Conservation (phyloP, 2,329 filamentous ascomycete species). For the Exophiala xenobiotica region DNA sequence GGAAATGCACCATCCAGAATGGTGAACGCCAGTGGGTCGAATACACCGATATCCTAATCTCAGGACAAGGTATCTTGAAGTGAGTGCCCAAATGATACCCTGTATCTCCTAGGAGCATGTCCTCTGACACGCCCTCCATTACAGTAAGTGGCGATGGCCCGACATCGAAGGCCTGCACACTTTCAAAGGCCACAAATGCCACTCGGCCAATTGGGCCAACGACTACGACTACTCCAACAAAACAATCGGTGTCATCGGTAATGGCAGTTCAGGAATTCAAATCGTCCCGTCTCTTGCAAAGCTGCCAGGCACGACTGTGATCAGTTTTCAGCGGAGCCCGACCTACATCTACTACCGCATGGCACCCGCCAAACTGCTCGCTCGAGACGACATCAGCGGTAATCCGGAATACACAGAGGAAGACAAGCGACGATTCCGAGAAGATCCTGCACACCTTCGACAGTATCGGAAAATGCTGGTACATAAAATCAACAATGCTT, state of each 20-base stretch:
- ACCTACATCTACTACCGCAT: constrained; percentile 41
- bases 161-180: constrained; percentile 38
- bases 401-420: constrained; percentile 33
- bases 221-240: constrained; percentile 50
- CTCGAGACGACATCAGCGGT: background rate
- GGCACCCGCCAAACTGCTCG: background rate
- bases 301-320: background rate
- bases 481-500: constrained; percentile 15
- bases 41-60: background rate
- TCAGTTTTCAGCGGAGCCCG: constrained; percentile 31
- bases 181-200: constrained; percentile 49
- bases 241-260: constrained; percentile 28
- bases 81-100: too few species aligned
- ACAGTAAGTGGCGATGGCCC: background rate
- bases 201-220: constrained; percentile 60
- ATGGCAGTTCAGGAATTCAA: constrained; percentile 29
- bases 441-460: constrained; percentile 22
- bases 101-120: too few species aligned
- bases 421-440: constrained; percentile 29
- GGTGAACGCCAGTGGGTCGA: background rate
- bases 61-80: background rate
- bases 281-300: constrained; percentile 31
- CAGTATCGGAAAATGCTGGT: constrained; percentile 26
- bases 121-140: background rate
- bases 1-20: constrained; percentile 47